These are phyloP conservation scores for Poa annua DNA, from an alignment of 176 grass and related monocot species.

Conservation along the genomic window DNA sequence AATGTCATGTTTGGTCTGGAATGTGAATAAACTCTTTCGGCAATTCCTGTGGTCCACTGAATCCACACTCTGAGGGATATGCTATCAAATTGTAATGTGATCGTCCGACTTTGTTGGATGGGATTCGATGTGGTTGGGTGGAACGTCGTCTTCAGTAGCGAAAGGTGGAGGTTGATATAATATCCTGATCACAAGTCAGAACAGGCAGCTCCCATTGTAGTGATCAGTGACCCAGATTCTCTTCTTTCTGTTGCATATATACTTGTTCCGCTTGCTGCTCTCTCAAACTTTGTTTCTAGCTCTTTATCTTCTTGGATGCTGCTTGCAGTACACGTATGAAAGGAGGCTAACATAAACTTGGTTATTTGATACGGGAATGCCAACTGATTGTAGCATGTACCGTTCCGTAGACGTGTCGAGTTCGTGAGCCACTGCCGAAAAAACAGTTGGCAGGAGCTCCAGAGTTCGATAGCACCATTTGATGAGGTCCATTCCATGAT, in stretches of 20 bases:
- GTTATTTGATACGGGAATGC: not conserved
- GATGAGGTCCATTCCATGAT: not conserved
- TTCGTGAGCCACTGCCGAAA: not conserved
- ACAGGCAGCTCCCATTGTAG: not conserved
- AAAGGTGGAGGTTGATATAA: constrained; percentile 18
- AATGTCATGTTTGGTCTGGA: constrained; percentile 34
- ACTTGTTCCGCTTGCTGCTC: not conserved
- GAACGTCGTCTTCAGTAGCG: constrained; percentile 13
- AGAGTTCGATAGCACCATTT: not conserved
- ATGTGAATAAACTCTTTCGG: constrained; percentile 37
- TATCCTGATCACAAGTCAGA: constrained; percentile 2
- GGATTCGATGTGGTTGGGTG: constrained; percentile 47
- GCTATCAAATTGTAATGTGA: constrained; percentile 17
- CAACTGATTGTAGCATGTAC: not conserved
- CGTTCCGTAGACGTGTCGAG: not conserved
- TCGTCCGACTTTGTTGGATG: constrained; percentile 33
- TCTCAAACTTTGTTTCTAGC: constrained; percentile 26
- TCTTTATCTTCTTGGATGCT: constrained; percentile 25
- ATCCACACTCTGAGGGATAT: constrained; percentile 12
- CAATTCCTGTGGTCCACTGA: not conserved
- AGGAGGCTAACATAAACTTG: not conserved
- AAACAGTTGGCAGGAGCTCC: not conserved
- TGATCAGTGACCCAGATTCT: constrained; percentile 16
- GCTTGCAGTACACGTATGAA: constrained; percentile 45
- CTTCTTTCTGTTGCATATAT: not conserved